A percentile compares a stretch with the other conserved stretches of the same genome.
Conservation (phyloP, 129 eudicot species). For the Ambrosia trifida region DNA sequence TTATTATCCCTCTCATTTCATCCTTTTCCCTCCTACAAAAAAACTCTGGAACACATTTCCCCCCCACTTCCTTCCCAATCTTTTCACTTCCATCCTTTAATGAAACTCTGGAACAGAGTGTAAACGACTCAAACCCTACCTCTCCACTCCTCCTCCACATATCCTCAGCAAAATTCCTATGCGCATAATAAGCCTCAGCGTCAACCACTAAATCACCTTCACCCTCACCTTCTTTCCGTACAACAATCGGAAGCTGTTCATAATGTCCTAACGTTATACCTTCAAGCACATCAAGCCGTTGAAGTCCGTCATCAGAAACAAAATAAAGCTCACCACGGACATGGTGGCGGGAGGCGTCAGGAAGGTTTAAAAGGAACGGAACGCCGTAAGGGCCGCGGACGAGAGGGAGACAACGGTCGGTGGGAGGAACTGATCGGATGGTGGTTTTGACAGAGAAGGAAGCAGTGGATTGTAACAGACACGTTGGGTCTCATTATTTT, state of each 20-base stretch:
- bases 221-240: conserved; percentile 1
- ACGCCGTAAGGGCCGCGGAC: conserved; percentile 80
- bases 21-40: no score
- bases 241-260: conserved; percentile 58
- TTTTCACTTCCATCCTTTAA: no score
- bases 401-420: conserved; percentile 52
- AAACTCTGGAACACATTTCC: no score
- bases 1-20: no score
- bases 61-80: no score
- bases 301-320: conserved; percentile 47
- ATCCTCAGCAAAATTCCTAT: conserved; percentile 62
- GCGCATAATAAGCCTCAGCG: conserved; percentile 66
- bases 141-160: conserved; percentile 66
- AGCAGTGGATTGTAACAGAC: no score
- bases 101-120: no score
- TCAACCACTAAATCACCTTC: conserved; percentile 1
- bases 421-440: no score
- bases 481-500: no score
- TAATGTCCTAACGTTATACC: conserved; percentile 62
- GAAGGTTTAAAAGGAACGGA: conserved; percentile 74
- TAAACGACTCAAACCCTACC: conserved; percentile 42
- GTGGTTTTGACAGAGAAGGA: no score
- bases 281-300: conserved; percentile 67
- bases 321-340: conserved; percentile 74
- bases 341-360: conserved; percentile 44